Evolutionary conservation across 805 yeast species (phyloP).

Genomic region (Yueomyces sp.): DNA sequence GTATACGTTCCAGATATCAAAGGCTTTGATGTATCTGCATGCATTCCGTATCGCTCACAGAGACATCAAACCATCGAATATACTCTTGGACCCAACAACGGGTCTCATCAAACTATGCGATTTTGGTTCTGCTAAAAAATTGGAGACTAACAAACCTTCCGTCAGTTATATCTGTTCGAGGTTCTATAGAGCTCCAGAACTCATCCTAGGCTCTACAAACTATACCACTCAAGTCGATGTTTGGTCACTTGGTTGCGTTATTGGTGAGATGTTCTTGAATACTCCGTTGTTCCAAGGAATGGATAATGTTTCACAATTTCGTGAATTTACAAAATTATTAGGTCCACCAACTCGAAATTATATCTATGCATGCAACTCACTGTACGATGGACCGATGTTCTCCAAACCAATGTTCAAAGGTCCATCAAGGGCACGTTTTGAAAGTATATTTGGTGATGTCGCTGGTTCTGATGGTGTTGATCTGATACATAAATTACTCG

Average conservation of each 20-base stretch:
- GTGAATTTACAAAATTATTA: conserved; percentile 75
- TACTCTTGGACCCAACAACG: conserved; percentile 54
- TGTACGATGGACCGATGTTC: conserved; percentile 60
- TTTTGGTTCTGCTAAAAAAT: conserved; percentile 71
- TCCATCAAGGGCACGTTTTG: conserved; percentile 37
- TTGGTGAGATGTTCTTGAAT: conserved; percentile 87
- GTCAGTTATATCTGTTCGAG: conserved; percentile 93
- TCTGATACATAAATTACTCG: conserved; percentile 62
- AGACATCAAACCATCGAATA: conserved; percentile 64
- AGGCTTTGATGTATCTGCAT: conserved; percentile 71
- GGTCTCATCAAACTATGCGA: conserved; percentile 66
- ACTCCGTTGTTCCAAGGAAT: conserved; percentile 89
- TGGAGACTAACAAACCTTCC: conserved; percentile 66
- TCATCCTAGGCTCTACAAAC: conserved; percentile 76
- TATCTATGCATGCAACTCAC: conserved; percentile 59
- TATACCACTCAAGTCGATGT: conserved; percentile 86
- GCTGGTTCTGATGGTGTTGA: conserved; percentile 70
- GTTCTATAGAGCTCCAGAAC: conserved; percentile 72
- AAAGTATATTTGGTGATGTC: conserved; percentile 59
- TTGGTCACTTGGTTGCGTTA: conserved; percentile 95
- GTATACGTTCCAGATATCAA: conserved; percentile 64
- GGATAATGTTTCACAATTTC: conserved; percentile 73
- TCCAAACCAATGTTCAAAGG: conserved; percentile 49
- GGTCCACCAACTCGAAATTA: conserved; percentile 76
- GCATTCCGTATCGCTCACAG: conserved; percentile 49